A percentile compares a stretch with the other conserved stretches of the same genome.
phyloP scores from a whole-genome alignment of 208 protist genomes.

The Lotmaria passim region DNA sequence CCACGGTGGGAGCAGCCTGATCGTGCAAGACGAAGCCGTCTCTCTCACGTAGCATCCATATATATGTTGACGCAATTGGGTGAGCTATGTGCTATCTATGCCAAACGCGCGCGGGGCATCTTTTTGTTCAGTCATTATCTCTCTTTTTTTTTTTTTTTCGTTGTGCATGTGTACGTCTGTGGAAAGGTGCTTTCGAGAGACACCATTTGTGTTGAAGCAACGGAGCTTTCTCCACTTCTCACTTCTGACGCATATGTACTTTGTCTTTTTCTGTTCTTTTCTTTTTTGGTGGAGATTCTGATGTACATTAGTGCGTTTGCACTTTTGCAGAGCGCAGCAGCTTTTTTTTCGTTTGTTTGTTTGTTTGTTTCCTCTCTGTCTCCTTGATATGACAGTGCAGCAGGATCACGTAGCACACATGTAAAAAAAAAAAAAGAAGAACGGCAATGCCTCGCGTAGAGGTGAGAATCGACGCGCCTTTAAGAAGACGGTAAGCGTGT shows the following conservation, averaged over 20 bases:
- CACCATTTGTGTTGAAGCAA: no score
- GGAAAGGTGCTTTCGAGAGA: no score
- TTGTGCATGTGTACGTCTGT: neutral
- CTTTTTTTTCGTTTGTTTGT: neutral
- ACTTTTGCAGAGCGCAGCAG: neutral
- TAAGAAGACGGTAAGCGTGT: no score
- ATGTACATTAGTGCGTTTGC: neutral
- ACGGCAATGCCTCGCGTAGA: no score
- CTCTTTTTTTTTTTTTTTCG: no score
- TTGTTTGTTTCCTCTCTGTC: neutral
- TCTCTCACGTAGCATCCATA: neutral
- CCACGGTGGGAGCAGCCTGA: neutral
- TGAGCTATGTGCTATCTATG: no score
- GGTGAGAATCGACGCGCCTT: no score
- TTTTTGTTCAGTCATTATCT: no score
- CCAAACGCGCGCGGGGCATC: neutral
- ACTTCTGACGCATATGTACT: no score
- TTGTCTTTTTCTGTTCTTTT: neutral
- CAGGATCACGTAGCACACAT: neutral
- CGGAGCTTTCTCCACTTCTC: no score
- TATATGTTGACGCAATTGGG: neutral
- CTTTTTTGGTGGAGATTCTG: neutral
- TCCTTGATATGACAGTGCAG: neutral
- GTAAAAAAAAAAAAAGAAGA: neutral
- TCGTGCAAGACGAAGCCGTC: slow-evolving; percentile 34